Base-by-base conservation (phyloP, 768 basidiomycete species). In the Cystobasidiopsis lactophilus region DNA sequence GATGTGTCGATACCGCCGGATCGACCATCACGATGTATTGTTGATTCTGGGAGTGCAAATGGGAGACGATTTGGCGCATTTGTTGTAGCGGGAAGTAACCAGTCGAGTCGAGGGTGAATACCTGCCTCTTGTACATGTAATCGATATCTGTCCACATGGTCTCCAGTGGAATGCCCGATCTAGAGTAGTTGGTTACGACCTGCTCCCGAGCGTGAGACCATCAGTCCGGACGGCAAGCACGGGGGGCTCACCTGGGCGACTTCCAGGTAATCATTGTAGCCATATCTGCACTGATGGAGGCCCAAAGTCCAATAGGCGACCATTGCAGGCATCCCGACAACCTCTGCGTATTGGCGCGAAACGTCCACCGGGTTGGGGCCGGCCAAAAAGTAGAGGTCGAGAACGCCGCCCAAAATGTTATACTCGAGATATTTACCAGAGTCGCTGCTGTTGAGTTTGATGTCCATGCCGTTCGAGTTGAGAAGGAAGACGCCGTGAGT, bases 391-490 rank as follows among this genome's bases (percentile, higher is more conserved):
- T 52, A 60, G 18, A 60, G 41, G 52, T 60, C 57, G 31, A 60
- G 26, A 10, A 52, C 43, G n/a, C 59, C 59, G 3, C 59, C 59
- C 19, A 60, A 37, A 7, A 46, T 26, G 23, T 54, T 50, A 50
- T 58, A 60, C 35, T 60, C 54, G 5, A 51, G 53, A 37, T 50
- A 29, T 43, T 43, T 18, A 19, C 41, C 41, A 35, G 10, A 57
- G 11, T 65, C 66, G 26, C 71, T 72, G 52, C 81, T 67, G 61
- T 80, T 80, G 68, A 83, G 69, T 11, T 43, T 43, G 23, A 43
- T 43, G 56, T 83, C 80, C 78, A 82, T 81, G 0, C 80, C 80
- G 57, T 79, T 75, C 10, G 78, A 75, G 62, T 75, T 80, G 50
- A 78, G 70, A 0, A 82, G 63, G 61, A 80, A 74, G 29, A 82